Evolutionary conservation across 1,139 yeast genomes (phyloP).

Genomic region (Debaryomyces nepalensis): DNA sequence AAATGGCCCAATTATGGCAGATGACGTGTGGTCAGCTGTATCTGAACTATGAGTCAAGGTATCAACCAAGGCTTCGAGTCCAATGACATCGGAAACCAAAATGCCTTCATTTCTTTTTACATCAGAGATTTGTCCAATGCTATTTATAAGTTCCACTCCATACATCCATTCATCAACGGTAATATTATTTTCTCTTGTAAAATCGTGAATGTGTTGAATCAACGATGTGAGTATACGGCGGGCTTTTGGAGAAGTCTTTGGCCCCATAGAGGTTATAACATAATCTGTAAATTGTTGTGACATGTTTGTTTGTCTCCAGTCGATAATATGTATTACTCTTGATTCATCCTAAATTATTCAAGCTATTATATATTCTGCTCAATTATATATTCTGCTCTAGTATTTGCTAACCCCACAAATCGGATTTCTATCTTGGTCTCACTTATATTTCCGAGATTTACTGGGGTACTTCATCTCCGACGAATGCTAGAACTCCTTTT

Average conservation of each 20-base stretch:
- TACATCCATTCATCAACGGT: slow-evolving; percentile 23
- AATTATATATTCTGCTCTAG: too few relatives aligned
- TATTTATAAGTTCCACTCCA: slow-evolving; percentile 20
- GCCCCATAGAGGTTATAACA: slow-evolving; percentile 34
- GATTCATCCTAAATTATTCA: too few relatives aligned
- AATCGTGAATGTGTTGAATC: slow-evolving; percentile 22
- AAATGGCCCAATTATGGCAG: slow-evolving; percentile 33
- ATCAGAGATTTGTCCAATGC: slow-evolving; percentile 23
- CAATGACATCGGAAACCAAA: slow-evolving; percentile 21
- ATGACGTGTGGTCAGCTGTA: slow-evolving; percentile 27
- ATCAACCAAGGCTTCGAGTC: slow-evolving; percentile 21
- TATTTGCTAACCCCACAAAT: neutral
- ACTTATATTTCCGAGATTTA: neutral
- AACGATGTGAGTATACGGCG: slow-evolving; percentile 28
- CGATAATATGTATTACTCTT: too few relatives aligned
- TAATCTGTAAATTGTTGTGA: slow-evolving; percentile 31
- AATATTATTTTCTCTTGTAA: slow-evolving; percentile 22
- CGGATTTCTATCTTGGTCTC: neutral
- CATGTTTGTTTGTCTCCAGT: too few relatives aligned
- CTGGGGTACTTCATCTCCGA: too few relatives aligned
- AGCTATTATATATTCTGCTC: too few relatives aligned
- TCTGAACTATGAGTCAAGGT: slow-evolving; percentile 27
- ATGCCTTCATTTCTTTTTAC: slow-evolving; percentile 21
- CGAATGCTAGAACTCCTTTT: too few relatives aligned
- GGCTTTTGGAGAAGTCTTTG: slow-evolving; percentile 31